Evolutionary conservation across 768 basidiomycete species (phyloP).

Genomic region (Suillus ampliporus): DNA sequence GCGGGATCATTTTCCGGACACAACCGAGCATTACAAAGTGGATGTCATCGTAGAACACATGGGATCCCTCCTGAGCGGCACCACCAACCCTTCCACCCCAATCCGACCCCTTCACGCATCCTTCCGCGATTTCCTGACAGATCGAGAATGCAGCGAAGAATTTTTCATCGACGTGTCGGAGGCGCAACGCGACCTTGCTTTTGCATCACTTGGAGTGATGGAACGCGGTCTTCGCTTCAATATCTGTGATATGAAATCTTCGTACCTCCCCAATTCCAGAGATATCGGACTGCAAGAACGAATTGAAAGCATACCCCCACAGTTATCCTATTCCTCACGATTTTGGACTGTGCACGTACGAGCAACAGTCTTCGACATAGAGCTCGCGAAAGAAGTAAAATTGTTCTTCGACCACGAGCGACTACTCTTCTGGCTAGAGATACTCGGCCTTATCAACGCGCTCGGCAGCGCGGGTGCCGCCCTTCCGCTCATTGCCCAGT

Average conservation of each 20-base stretch:
- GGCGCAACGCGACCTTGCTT: conserved; percentile 24
- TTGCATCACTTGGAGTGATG: conserved; percentile 34
- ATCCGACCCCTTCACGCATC: conserved; percentile 33
- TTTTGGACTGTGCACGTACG: conserved; percentile 17
- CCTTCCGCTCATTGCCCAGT: not conserved
- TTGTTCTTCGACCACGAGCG: conserved; percentile 12
- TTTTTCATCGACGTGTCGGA: conserved; percentile 19
- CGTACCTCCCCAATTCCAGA: conserved; percentile 33
- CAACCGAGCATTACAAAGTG: not conserved
- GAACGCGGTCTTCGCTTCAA: conserved; percentile 39
- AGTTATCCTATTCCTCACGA: conserved; percentile 18
- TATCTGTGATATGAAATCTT: conserved; percentile 38
- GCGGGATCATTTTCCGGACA: not conserved
- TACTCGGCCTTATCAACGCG: not conserved
- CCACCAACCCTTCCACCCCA: not conserved
- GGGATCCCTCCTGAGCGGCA: conserved; percentile 16
- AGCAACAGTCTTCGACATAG: not conserved
- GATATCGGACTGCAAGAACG: conserved; percentile 11
- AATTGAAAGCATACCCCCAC: conserved; percentile 2
- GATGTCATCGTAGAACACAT: conserved; percentile 5
- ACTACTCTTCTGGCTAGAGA: conserved; percentile 16
- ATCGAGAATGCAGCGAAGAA: conserved; percentile 15
- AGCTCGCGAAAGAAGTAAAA: not conserved
- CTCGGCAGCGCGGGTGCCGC: not conserved
- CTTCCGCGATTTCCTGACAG: conserved; percentile 31